Base-by-base conservation (phyloP, 805 yeast genomes). In the Wickerhamomyces alni region DNA sequence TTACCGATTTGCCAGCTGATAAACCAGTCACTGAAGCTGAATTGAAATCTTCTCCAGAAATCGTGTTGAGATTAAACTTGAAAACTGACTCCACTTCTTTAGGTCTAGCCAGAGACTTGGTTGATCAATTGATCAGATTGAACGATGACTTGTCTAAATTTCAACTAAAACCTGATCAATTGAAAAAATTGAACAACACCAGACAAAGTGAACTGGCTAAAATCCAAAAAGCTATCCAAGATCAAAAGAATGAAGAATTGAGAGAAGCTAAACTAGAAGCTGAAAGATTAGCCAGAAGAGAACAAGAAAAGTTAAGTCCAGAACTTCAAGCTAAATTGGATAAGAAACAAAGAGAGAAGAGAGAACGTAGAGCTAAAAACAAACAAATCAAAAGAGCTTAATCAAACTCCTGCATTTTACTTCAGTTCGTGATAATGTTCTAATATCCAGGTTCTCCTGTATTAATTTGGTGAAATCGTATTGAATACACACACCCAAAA, bases 1-100 rank as follows among this genome's bases (percentile, higher is more conserved):
- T 88, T 58, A 87, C 96, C 37, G 99, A 93, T 62, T 82, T 86
- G 62, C 80, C 88, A 13, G 51, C 63, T n/a, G 82, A 70, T 37
- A 83, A 76, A 51, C 98, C 99, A 34, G 67, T 61, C 33, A 58
- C 72, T 27, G 65, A 77, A 35, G 61, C 59, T n/a, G 83, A 80
- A 46, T 72, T 75, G 62, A 66, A 63, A 30, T 74, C 84, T 28
- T 54, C 53, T 38, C 62, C 67, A 44, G 61, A 73, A 56, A 65
- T 85, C 30, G 58, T 79, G 15, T 61, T 89, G 45, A 72, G 80
- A 40, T 55, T 80, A 46, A 61, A 64, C 33, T 55, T 79, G 45
- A 77, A 84, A 30, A 61, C 71, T 26, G 69, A 71, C 24, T 57
- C 67, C 9, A 59, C 62, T 8, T 80, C 84, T 30, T 55, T 75